Evolutionary conservation across 1,284 basidiomycete species (phyloP), one percentile per base, ranked within the genome.

Genomic region (Fistulinella staudtii): DNA sequence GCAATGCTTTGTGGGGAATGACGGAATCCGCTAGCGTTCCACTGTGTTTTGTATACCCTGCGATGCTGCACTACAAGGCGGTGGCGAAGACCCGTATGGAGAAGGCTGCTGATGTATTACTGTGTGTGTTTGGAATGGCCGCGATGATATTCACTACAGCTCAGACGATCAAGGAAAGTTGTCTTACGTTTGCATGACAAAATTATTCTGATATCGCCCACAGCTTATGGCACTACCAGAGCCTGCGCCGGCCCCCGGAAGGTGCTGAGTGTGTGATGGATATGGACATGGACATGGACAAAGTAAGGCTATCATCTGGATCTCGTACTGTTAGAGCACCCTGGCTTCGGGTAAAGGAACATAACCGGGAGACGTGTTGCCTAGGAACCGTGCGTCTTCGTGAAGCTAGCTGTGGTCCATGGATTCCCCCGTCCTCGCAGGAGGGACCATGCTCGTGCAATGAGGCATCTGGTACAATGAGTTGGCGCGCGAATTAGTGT

Each of bases 21-120:
- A 61, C 42, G 17, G 23, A 9, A 44, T 39, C 21, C 38, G 36
- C 18, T 47, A 93, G 93, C 61, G 85, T 97, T 7, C 94, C 95
- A 6, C 72, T 98, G 43, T 96, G 93, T 66, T 96, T 89, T 63
- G 85, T 94, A 39, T 96, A 97, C 61, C 94, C 93, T 5, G 87
- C 94, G 2, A 81, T 99, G 81, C 71, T 99, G 43, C 94, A 98
- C 65, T 87, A 93, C 66, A 89, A 82, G 65, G 93, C 89, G 3
- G 85, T 85, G 55, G 90, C 95, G 3, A 77, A 72, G 45, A 93
- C 89, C 0, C 71, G 76, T 41, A 76, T 63, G 51, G 77, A 87
- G 60, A 93, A 89, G 64, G 50, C 77, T 1, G 70, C 76, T 9
- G 96, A 99, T 66, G 82, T 87, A 31, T 68, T 76, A 4, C 72